Evolutionary conservation across 164 flowering plant genomes (phyloP).

Genomic region (Vitis labrusca): DNA sequence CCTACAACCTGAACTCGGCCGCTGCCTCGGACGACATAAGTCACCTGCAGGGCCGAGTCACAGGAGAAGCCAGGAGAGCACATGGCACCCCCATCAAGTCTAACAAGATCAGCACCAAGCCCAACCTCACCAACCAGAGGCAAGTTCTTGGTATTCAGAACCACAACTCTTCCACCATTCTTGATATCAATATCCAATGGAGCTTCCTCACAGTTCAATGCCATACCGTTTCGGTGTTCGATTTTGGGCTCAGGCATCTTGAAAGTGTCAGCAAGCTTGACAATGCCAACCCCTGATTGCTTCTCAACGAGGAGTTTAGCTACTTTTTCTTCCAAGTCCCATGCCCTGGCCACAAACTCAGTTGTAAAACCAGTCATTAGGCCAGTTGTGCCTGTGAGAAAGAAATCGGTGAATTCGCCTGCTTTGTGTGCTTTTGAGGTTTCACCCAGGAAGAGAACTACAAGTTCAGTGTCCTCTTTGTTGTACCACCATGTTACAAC

Average conservation of each 20-base stretch:
- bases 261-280: constrained; percentile 37
- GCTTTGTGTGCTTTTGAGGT: constrained; percentile 68
- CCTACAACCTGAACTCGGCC: constrained; percentile 70
- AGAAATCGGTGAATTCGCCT: constrained; percentile 76
- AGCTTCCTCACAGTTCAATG: constrained; percentile 71
- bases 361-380: constrained; percentile 76
- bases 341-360: constrained; percentile 74
- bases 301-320: constrained; percentile 53
- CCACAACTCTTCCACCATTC: constrained; percentile 73
- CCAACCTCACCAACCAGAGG: constrained; percentile 77
- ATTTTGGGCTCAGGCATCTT: constrained; percentile 59
- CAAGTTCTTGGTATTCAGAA: constrained; percentile 67
- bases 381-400: constrained; percentile 65
- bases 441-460: constrained; percentile 74
- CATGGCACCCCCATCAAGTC: constrained; percentile 51
- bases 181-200: constrained; percentile 77
- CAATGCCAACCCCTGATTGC: constrained; percentile 54
- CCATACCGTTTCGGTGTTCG: constrained; percentile 60
- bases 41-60: constrained; percentile 67
- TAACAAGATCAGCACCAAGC: constrained; percentile 68
- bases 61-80: constrained; percentile 72
- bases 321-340: constrained; percentile 55
- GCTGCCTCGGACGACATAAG: constrained; percentile 56
- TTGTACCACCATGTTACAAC: constrained; percentile 88
- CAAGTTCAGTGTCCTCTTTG: constrained; percentile 67